Percentiles rank a stretch among this genome's conserved stretches.
These are phyloP conservation scores for Fusarium liriodendri DNA, from an alignment of 2,329 filamentous ascomycete species.

Conservation along the genomic window DNA sequence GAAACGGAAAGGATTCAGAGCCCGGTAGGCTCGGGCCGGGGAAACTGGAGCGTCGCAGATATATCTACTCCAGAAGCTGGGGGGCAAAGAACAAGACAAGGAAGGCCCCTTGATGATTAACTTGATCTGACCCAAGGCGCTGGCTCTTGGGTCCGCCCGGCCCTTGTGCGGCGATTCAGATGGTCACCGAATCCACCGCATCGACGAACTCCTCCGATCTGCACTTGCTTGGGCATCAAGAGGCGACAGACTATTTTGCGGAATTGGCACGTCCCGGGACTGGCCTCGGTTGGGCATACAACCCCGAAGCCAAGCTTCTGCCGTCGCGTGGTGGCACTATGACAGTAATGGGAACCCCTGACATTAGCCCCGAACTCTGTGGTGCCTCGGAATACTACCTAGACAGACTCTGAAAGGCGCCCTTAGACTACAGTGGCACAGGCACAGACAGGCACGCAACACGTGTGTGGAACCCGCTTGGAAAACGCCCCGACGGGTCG, in stretches of 20 bases:
- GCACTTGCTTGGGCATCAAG: slow-evolving; percentile 16
- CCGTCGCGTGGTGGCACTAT: neutral
- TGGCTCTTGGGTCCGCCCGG: slow-evolving; percentile 6
- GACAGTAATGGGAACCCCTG: neutral
- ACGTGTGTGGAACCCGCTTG: neutral
- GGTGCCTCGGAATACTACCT: neutral
- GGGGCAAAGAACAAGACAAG: neutral
- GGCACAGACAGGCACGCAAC: neutral
- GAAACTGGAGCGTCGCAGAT: slow-evolving; percentile 28
- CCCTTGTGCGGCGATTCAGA: slow-evolving; percentile 12
- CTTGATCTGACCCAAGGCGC: slow-evolving; percentile 17
- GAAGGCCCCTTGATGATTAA: neutral
- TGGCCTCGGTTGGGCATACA: slow-evolving; percentile 12
- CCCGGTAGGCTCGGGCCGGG: slow-evolving; percentile 27
- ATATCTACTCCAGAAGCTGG: slow-evolving; percentile 16
- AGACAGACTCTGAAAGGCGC: neutral
- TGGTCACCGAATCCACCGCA: slow-evolving; percentile 22
- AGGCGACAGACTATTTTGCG: slow-evolving; percentile 13
- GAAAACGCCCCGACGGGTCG: neutral
- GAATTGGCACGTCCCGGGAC: slow-evolving; percentile 1
- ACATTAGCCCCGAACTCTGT: slow-evolving; percentile 5
- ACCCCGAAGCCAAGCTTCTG: neutral
- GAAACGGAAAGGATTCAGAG: slow-evolving; percentile 24
- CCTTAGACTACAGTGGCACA: neutral
- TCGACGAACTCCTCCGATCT: slow-evolving; percentile 9